phyloP scores from a whole-genome alignment of 257 asterid species.

The Rhazya stricta region DNA sequence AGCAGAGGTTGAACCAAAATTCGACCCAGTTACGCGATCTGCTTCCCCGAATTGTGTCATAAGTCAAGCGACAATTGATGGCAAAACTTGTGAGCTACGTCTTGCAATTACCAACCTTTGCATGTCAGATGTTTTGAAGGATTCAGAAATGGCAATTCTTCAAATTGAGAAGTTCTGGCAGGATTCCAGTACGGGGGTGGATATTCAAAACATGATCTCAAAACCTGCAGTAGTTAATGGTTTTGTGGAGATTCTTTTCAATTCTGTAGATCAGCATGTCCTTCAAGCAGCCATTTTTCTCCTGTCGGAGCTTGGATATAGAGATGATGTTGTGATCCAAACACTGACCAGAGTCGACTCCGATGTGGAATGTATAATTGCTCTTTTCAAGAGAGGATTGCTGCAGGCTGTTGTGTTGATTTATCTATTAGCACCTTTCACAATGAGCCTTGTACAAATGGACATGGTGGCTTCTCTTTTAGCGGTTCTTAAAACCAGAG shows the following conservation, averaged over 20 bases:
- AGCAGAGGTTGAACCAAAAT: constrained; percentile 14
- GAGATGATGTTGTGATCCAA: constrained; percentile 49
- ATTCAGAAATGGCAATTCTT: constrained; percentile 63
- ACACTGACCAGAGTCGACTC: constrained; percentile 73
- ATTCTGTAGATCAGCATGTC: constrained; percentile 50
- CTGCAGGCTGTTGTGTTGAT: constrained; percentile 64
- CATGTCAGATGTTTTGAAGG: constrained; percentile 53
- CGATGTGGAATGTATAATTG: constrained; percentile 57
- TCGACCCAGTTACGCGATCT: constrained; percentile 7
- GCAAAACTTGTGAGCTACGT: constrained; percentile 44
- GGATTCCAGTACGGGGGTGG: constrained; percentile 27
- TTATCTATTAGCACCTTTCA: constrained; percentile 42
- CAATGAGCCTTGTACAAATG: constrained; percentile 39
- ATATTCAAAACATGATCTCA: constrained; percentile 40
- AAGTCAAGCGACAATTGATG: constrained; percentile 45
- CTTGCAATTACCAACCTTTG: constrained; percentile 51
- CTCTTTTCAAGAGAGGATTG: constrained; percentile 68
- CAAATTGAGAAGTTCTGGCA: constrained; percentile 48
- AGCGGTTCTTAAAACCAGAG: constrained; percentile 27
- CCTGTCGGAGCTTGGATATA: constrained; percentile 54
- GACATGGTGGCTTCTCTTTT: constrained; percentile 47
- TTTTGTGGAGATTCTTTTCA: constrained; percentile 65
- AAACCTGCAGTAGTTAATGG: constrained; percentile 66
- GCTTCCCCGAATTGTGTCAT: constrained; percentile 50
- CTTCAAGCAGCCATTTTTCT: constrained; percentile 48